Evolutionary conservation across 139 green algal species (phyloP).

Genomic region (Coelastrella sp.): DNA sequence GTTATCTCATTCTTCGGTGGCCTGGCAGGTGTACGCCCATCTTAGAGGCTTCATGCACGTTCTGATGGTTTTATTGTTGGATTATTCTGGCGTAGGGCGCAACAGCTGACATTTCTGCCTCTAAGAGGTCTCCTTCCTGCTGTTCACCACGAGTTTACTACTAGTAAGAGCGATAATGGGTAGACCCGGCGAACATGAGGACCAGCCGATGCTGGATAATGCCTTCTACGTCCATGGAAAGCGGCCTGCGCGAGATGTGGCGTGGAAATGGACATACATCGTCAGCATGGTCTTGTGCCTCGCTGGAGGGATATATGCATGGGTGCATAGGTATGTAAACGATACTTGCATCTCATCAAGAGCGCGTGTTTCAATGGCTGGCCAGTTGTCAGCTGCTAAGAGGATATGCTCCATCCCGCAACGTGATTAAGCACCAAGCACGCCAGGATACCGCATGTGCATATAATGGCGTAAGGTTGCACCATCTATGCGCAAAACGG

Average conservation of each 20-base stretch:
- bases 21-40: too few relatives aligned
- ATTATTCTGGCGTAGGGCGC: too few relatives aligned
- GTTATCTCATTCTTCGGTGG: too few relatives aligned
- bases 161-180: slow-evolving; percentile 18
- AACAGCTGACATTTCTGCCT: too few relatives aligned
- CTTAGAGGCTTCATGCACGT: too few relatives aligned
- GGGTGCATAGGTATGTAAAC: slow-evolving; percentile 8
- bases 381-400: not conserved
- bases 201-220: slow-evolving; percentile 28
- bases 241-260: not conserved
- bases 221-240: not conserved
- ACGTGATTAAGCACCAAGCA: too few relatives aligned
- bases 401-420: not conserved
- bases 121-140: too few relatives aligned
- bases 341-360: not conserved
- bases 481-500: too few relatives aligned
- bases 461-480: not conserved
- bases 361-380: not conserved
- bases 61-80: too few relatives aligned
- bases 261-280: slow-evolving; percentile 37
- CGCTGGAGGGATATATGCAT: slow-evolving; percentile 34
- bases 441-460: too few relatives aligned
- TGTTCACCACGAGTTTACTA: slow-evolving; percentile 1
- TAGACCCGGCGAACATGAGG: not conserved
- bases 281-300: not conserved